Base-by-base conservation (phyloP, 495 filamentous ascomycete species). In the Hypoxylon crocopeplum region DNA sequence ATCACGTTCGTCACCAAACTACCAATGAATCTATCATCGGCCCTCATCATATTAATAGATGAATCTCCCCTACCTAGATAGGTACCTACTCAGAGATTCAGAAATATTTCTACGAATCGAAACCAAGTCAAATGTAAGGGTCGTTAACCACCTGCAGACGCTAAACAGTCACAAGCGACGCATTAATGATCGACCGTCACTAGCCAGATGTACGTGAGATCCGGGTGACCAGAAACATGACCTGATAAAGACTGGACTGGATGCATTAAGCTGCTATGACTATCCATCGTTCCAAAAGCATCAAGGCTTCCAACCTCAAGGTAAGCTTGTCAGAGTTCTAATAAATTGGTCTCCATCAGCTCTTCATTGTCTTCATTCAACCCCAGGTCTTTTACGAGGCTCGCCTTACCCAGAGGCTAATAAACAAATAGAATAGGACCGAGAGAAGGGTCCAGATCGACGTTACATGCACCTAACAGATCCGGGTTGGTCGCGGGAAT, bases 161-260 rank as follows among this genome's bases (percentile, higher is more conserved):
- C 8, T 16, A 34, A n/a, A 34, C 10, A 36, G 41, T 37, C 42
- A 46, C 44, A 45, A 58, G 52, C 48, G 21, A 49, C 22, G 53
- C 60, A 64, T 64, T 49, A 48, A 64, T 45, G 60, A 64, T 64
- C 60, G 29, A 29, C 44, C 53, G 33, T 64, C 25, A 25, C 48
- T 37, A 20, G 24, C 48, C 48, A 54, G 34, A 34, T 5, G 19
- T 36, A 34, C 20, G 48, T 47, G 22, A 41, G 60, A 58, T 39
- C 29, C 36, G 46, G 59, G 8, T 34, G 53, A 56, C 40, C 52
- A 39, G 33, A 45, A 13, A 48, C 45, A 27, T 55, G 29, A 34
- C 33, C 21, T 51, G 19, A 33, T 29, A 40, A 39, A 36, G 33
- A 48, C 24, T 4, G 24, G 4, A 8, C 8, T 8, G 24, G 4